phyloP scores from a whole-genome alignment of 176 grass and related monocot genomes.

The Carex cristatella region DNA sequence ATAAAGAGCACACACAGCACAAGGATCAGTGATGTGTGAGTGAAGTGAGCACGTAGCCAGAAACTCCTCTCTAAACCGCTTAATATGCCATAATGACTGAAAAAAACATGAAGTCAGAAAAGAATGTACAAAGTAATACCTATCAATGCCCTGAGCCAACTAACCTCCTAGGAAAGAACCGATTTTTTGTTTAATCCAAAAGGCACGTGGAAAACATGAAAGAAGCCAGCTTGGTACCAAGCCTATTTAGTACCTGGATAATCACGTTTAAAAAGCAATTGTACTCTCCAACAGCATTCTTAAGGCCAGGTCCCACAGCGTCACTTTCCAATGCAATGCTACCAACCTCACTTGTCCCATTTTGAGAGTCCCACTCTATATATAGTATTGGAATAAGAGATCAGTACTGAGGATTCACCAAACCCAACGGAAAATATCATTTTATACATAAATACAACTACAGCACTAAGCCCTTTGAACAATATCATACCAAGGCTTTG shows the following conservation, averaged over 20 bases:
- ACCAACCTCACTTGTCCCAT: slow-evolving; percentile 20
- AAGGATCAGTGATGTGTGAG: slow-evolving; percentile 80
- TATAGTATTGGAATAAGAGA: background rate
- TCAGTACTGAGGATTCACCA: background rate
- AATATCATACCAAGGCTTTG: slow-evolving; percentile 80
- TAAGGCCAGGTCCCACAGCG: slow-evolving; percentile 65
- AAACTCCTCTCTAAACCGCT: slow-evolving; percentile 66
- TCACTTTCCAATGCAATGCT: slow-evolving; percentile 47
- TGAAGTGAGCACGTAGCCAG: slow-evolving; percentile 67
- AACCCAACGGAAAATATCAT: slow-evolving; percentile 1
- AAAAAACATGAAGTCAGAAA: slow-evolving; percentile 8
- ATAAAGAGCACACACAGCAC: slow-evolving; percentile 92
- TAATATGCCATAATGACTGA: slow-evolving; percentile 97
- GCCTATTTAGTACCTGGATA: slow-evolving; percentile 64
- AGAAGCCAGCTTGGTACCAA: slow-evolving; percentile 1
- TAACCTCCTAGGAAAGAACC: background rate
- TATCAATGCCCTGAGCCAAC: background rate
- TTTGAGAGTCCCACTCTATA: slow-evolving; percentile 18
- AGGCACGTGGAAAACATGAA: background rate
- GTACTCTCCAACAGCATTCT: slow-evolving; percentile 96
- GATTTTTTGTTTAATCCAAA: background rate
- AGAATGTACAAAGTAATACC: slow-evolving; percentile 11
- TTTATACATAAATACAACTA: slow-evolving; percentile 1
- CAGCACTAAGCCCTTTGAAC: background rate
- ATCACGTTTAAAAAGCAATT: slow-evolving; percentile 99